Evolutionary conservation across 805 yeast genomes (phyloP), one percentile per base, ranked within the genome.

Genomic region (Kluyveromyces dobzhanskii): DNA sequence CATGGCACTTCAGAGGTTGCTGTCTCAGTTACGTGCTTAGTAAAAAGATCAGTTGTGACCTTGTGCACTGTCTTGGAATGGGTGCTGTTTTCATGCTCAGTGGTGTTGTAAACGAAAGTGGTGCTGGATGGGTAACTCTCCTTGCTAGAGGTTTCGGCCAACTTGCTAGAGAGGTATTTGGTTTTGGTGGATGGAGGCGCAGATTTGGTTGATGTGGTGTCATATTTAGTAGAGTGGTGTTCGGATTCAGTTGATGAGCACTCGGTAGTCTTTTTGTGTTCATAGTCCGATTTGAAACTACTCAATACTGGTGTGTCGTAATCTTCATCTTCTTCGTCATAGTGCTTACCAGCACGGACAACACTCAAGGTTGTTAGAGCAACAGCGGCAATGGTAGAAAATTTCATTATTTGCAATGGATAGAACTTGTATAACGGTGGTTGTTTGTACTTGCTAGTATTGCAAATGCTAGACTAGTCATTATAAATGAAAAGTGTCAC

Each of bases 321-420:
- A 21, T 21, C 24, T 21, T 21, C 24, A 21, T 21, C 24, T 7
- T 21, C 24, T 7, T 30, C 32, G 5, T 30, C 32, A 17, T 8
- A 30, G 32, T 30, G 32, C 21, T 30, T 30, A 11, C 32, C 32
- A 14, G 32, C 32, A 17, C 14, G 11, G 7, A 30, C 32, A 17
- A 17, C 32, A 30, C 32, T 30, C 32, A 30, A 30, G 21, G 32
- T 30, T 18, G 32, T 16, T 17, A 30, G 16, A 17, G 21, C 32
- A 10, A 30, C 12, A 11, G 32, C 32, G 16, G 32, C 32, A 13
- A 30, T 17, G 16, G 32, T 30, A 30, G 32, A 14, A 17, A 30
- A 30, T 30, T 30, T 30, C 32, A 30, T 30, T 30, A 30, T 30
- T 12, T 12, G 30, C 7, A 27, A 14, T 27, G 30, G 30, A 27